A percentile compares a stretch with the other conserved stretches of the same genome.
phyloP scores from a whole-genome alignment of 371 early-diverging fungal species.

The Apophysomyces sp. region DNA sequence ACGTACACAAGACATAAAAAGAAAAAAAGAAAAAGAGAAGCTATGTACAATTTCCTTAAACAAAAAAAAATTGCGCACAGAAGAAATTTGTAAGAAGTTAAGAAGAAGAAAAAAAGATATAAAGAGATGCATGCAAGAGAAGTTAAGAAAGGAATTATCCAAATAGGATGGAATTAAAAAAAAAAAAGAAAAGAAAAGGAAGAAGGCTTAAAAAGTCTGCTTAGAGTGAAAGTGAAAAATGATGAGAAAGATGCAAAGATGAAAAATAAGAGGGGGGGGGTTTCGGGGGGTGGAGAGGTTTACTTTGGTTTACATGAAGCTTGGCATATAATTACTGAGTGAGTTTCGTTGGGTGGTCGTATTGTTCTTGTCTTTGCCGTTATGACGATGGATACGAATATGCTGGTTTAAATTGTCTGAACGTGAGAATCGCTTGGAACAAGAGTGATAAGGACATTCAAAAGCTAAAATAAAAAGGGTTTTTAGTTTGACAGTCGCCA shows the following conservation, averaged over 20 bases:
- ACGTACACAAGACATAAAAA: conserved; percentile 1
- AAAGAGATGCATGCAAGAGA: conserved; percentile 3
- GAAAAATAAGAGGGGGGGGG: neutral
- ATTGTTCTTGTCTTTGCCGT: conserved; percentile 17
- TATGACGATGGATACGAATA: conserved; percentile 51
- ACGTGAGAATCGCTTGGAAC: conserved; percentile 70
- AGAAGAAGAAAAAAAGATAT: neutral
- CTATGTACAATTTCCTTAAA: neutral
- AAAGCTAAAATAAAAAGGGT: conserved; percentile 22
- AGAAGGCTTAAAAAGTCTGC: conserved; percentile 6
- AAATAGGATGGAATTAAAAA: neutral
- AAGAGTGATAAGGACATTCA: conserved; percentile 56
- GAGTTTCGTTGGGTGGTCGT: neutral
- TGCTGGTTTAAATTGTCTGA: conserved; percentile 74
- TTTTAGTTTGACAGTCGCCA: too few relatives aligned
- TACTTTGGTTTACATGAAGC: conserved; percentile 2
- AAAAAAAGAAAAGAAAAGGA: neutral
- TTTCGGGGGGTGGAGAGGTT: neutral
- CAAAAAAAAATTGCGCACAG: neutral
- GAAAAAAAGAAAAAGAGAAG: neutral
- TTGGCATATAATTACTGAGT: conserved; percentile 4
- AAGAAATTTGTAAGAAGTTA: neutral
- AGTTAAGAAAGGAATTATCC: neutral
- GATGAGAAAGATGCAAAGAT: neutral
- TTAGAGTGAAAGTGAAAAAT: neutral